Conservation (phyloP, 2,329 filamentous ascomycete genomes). For the Aphanocladium album region DNA sequence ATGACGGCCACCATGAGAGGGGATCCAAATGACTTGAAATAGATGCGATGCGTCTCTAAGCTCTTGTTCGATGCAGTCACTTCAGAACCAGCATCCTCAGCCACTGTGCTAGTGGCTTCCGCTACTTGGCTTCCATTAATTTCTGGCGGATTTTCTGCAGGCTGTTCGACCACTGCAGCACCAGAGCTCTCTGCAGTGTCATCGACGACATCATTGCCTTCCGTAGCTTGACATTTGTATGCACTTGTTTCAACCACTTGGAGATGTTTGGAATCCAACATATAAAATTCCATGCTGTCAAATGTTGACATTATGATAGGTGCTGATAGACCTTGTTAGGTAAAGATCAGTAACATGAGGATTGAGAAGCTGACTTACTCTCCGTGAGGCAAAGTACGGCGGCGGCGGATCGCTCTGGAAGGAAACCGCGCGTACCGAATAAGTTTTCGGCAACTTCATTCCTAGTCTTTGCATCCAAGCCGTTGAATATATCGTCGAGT, state of each 20-base stretch:
- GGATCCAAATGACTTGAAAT: slow-evolving; percentile 1
- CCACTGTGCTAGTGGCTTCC: neutral
- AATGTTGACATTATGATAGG: neutral
- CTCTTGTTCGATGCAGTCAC: neutral
- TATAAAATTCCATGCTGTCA: neutral
- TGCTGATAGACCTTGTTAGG: neutral
- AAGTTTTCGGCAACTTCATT: neutral
- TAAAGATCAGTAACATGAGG: too few relatives aligned
- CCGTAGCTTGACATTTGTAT: neutral
- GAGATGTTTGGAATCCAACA: neutral
- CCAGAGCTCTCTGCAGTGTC: neutral
- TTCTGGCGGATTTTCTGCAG: too few relatives aligned
- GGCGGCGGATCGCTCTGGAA: neutral
- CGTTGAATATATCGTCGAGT: neutral
- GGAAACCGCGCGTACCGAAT: neutral
- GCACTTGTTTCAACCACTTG: neutral
- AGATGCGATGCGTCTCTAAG: neutral
- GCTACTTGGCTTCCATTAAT: neutral
- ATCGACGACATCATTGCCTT: neutral
- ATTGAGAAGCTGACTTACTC: too few relatives aligned
- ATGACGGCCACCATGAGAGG: neutral
- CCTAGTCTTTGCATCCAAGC: neutral
- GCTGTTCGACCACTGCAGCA: too few relatives aligned
- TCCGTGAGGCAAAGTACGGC: neutral
- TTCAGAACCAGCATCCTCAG: neutral